Conservation (phyloP, 2,329 filamentous ascomycete species). For the Paecilomyces variotii region DNA sequence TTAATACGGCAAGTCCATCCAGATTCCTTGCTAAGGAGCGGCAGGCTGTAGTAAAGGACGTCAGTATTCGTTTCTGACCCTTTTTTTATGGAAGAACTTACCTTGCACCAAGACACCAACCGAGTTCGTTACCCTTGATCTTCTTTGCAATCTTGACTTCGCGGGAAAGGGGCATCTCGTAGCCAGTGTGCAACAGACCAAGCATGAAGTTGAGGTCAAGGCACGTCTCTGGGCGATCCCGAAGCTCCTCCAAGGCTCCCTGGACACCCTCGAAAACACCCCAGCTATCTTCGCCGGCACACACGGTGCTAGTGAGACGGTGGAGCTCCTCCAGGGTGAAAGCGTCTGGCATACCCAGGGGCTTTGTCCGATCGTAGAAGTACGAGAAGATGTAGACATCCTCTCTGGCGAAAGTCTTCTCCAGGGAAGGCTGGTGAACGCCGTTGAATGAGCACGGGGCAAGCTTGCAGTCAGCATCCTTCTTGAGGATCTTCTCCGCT, state of each 20-base stretch:
- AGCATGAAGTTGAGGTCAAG: conserved; percentile 96
- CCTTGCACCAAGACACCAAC: conserved; percentile 97
- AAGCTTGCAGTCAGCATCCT: conserved; percentile 72
- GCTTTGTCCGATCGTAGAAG: conserved; percentile 91
- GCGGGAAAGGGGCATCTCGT: conserved; percentile 93
- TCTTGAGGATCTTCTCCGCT: conserved; percentile 83
- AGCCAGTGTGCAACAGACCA: conserved; percentile 84
- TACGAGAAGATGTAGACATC: conserved; percentile 96
- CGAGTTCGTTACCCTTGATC: conserved; percentile 92
- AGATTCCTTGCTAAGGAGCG: conserved; percentile 69
- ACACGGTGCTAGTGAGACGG: conserved; percentile 77
- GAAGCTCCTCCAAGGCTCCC: conserved; percentile 70
- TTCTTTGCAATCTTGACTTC: conserved; percentile 99
- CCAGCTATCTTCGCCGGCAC: conserved; percentile 70
- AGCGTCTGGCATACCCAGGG: conserved; percentile 95
- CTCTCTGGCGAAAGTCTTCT: conserved; percentile 84
- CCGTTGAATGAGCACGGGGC: conserved; percentile 98
- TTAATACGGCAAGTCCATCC: conserved; percentile 87
- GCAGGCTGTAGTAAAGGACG: conserved; percentile 52
- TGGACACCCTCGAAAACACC: conserved; percentile 69
- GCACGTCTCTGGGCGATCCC: conserved; percentile 79
- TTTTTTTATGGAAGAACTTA: conserved; percentile 38
- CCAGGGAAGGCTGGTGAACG: conserved; percentile 83
- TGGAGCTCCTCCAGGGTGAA: conserved; percentile 89
- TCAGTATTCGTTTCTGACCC: conserved; percentile 26